These are phyloP conservation scores for Lactarius vividus DNA, from an alignment of 768 basidiomycete species.

Conservation along the genomic window DNA sequence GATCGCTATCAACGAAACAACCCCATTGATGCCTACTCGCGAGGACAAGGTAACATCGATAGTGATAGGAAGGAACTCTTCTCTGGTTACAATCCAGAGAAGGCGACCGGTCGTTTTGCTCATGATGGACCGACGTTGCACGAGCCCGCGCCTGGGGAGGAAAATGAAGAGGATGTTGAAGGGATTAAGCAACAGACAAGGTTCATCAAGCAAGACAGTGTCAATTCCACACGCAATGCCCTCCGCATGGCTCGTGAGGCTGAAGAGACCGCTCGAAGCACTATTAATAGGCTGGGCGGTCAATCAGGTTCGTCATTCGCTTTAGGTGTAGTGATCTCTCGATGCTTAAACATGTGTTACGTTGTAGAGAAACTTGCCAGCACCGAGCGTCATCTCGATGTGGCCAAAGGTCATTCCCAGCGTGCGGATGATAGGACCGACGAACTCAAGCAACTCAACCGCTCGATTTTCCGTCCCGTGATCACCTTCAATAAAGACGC, in stretches of 20 bases:
- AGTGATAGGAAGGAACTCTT: constrained; percentile 72
- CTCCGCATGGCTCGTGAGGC: constrained; percentile 92
- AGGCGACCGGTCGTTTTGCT: constrained; percentile 55
- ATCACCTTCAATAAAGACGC: constrained; percentile 91
- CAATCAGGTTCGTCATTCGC: constrained; percentile 75
- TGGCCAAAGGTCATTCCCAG: constrained; percentile 80
- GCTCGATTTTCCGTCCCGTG: constrained; percentile 90
- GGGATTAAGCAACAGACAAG: constrained; percentile 92
- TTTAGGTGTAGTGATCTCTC: background rate
- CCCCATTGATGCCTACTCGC: constrained; percentile 61
- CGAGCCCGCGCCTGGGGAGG: constrained; percentile 59
- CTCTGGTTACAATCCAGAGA: constrained; percentile 65
- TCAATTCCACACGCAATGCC: constrained; percentile 87
- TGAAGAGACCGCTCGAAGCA: constrained; percentile 90
- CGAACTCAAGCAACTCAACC: constrained; percentile 91
- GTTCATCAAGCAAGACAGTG: constrained; percentile 88
- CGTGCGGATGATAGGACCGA: constrained; percentile 92
- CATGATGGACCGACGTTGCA: constrained; percentile 50
- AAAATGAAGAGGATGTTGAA: constrained; percentile 86
- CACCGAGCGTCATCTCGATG: constrained; percentile 92
- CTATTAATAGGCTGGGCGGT: constrained; percentile 77
- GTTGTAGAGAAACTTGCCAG: constrained; percentile 78
- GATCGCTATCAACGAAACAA: constrained; percentile 53
- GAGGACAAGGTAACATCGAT: constrained; percentile 57
- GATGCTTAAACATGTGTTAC: constrained; percentile 7